Evolutionary conservation across 2,329 filamentous ascomycete species (phyloP), one percentile per base, ranked within the genome.

Genomic region (Elsinoe batatas): DNA sequence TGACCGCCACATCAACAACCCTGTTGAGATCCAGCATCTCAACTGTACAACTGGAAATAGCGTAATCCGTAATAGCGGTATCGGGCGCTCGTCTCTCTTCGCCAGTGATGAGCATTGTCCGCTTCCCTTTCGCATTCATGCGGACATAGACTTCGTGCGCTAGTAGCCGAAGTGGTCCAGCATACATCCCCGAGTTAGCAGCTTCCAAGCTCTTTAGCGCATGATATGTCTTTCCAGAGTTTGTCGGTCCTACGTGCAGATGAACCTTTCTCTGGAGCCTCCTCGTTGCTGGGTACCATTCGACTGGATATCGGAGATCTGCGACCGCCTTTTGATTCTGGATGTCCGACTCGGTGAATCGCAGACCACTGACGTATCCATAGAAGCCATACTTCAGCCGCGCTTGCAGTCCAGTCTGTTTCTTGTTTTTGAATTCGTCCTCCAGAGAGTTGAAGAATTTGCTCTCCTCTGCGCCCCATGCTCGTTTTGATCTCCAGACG

Each of bases 161-260:
- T 26, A 98, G 77, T 46, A 98, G 74, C 49, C 93, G 81, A 43
- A 98, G 74, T 0, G 93, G 93, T 0, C 94, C 93, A 3, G 91
- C 89, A 67, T 97, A 98, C 50, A 95, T 83, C 37, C 93, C 93
- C 7, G 76, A 79, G 30, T 83, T 78, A 2, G 85, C 84, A 50
- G 81, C 76, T 67, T 96, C 88, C 10, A 98, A 77, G 11, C 86
- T 83, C 71, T 95, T 85, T 60, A 98, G 73, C 0, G 93, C 94
- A 67, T 90, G 86, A 67, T 97, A 98, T 0, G 94, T 98, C 76
- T 98, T 98, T 57, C 93, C 93, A 0, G 93, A 97, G 69, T 98
- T 98, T 1, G 93, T 98, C 1, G 93, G 93, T 0, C 93, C 93
- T 50, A 98, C 90, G 64, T 98, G 93, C 17, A 98, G 75, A 72